Evolutionary conservation across 768 basidiomycete genomes (phyloP).

Genomic region (Steccherinum ochraceum): DNA sequence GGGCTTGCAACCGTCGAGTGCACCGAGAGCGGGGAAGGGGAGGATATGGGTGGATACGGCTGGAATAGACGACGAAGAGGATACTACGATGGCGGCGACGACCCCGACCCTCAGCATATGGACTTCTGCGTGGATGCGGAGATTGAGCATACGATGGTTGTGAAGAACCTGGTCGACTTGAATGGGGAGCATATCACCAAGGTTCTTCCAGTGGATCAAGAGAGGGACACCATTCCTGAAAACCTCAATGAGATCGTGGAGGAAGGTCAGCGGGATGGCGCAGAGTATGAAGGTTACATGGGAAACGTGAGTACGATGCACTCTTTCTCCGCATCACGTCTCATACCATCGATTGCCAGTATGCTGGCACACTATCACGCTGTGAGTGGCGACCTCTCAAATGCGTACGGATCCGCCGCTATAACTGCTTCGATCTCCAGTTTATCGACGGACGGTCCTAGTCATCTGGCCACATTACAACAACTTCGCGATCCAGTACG

Average conservation of each 20-base stretch:
- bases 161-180: conserved; percentile 16
- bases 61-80: neutral
- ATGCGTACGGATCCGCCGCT: too few species aligned
- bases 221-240: conserved; percentile 13
- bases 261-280: conserved; percentile 11
- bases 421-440: too few species aligned
- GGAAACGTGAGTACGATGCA: conserved; percentile 23
- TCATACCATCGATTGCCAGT: too few species aligned
- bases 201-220: conserved; percentile 3
- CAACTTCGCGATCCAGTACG: conserved; percentile 6
- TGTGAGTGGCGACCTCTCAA: too few species aligned
- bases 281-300: conserved; percentile 23
- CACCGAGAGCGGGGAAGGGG: conserved; percentile 14
- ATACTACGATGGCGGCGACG: conserved; percentile 4
- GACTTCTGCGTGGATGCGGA: too few species aligned
- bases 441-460: conserved; percentile 20
- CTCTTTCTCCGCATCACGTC: too few species aligned
- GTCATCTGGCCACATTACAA: conserved; percentile 19
- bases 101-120: too few species aligned
- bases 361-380: too few species aligned
- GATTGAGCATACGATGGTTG: conserved; percentile 5
- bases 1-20: conserved; percentile 32
- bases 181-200: conserved; percentile 10
- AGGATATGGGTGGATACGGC: conserved; percentile 2
- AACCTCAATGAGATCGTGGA: conserved; percentile 12